Percentiles rank a stretch among this genome's conserved stretches.
Evolutionary conservation across 2,329 filamentous ascomycete species (phyloP).

Genomic region (Calonectria pteridis): DNA sequence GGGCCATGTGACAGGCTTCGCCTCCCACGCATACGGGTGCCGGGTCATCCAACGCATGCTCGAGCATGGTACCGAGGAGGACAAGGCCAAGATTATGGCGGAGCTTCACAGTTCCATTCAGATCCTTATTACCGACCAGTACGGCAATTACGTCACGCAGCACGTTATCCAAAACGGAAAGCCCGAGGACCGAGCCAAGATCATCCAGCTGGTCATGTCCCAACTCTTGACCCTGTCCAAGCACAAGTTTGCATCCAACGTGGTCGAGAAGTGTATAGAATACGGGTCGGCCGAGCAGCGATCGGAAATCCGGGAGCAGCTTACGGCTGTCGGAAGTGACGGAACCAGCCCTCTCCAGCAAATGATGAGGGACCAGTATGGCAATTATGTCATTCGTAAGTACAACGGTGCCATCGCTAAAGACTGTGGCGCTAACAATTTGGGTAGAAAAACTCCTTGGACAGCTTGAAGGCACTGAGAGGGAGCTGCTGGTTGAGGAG

Average conservation of each 20-base stretch:
- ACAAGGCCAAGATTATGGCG: constrained; percentile 78
- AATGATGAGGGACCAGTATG: constrained; percentile 91
- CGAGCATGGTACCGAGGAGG: constrained; percentile 80
- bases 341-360: constrained; percentile 78
- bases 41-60: constrained; percentile 93
- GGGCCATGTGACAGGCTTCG: constrained; percentile 79
- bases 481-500: constrained; percentile 70
- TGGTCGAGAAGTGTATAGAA: constrained; percentile 92
- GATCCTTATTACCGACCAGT: constrained; percentile 85
- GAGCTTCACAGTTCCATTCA: constrained; percentile 82
- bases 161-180: constrained; percentile 87
- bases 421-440: constrained; percentile 29
- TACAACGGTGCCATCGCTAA: constrained; percentile 44
- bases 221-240: constrained; percentile 84
- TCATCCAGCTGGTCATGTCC: constrained; percentile 79
- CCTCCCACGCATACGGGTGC: constrained; percentile 87
- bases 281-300: constrained; percentile 78
- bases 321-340: constrained; percentile 71
- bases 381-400: constrained; percentile 97
- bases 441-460: constrained; percentile 81
- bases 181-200: constrained; percentile 76
- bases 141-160: constrained; percentile 96
- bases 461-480: constrained; percentile 71
- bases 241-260: constrained; percentile 97
- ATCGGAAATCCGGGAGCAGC: constrained; percentile 73